These are phyloP conservation scores for Halenospora varia DNA, from an alignment of 495 filamentous ascomycete genomes.

Conservation along the genomic window DNA sequence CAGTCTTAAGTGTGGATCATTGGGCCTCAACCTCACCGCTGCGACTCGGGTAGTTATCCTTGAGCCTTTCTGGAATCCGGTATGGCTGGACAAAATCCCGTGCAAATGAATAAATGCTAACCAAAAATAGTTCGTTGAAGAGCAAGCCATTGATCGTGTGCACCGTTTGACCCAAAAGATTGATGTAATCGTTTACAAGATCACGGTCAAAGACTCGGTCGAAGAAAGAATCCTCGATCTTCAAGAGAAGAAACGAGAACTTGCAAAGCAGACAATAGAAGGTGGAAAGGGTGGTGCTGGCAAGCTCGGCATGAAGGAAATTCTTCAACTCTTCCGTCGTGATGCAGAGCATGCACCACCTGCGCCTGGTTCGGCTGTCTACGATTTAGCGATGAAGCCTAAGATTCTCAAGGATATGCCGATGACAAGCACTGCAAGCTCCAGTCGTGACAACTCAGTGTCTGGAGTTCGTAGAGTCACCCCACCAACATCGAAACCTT, in stretches of 20 bases:
- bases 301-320: constrained; percentile 91
- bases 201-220: constrained; percentile 79
- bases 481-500: constrained; percentile 1
- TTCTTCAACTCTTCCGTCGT: constrained; percentile 80
- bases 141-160: constrained; percentile 97
- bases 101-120: constrained; percentile 7
- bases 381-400: constrained; percentile 18
- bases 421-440: background rate
- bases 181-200: constrained; percentile 90
- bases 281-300: constrained; percentile 57
- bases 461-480: constrained; percentile 4
- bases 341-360: constrained; percentile 52
- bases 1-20: constrained; percentile 84
- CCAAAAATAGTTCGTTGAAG: constrained; percentile 73
- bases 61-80: constrained; percentile 97
- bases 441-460: constrained; percentile 2
- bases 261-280: constrained; percentile 82
- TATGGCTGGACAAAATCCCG: constrained; percentile 37
- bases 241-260: constrained; percentile 85
- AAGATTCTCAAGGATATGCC: constrained; percentile 19
- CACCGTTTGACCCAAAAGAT: constrained; percentile 93
- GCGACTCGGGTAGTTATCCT: constrained; percentile 91
- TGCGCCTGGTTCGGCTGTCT: background rate
- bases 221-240: constrained; percentile 90
- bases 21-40: constrained; percentile 92